Evolutionary conservation across 352 stramenopile species (phyloP), one percentile per base, ranked within the genome.

Genomic region (Globisporangium spinosum): DNA sequence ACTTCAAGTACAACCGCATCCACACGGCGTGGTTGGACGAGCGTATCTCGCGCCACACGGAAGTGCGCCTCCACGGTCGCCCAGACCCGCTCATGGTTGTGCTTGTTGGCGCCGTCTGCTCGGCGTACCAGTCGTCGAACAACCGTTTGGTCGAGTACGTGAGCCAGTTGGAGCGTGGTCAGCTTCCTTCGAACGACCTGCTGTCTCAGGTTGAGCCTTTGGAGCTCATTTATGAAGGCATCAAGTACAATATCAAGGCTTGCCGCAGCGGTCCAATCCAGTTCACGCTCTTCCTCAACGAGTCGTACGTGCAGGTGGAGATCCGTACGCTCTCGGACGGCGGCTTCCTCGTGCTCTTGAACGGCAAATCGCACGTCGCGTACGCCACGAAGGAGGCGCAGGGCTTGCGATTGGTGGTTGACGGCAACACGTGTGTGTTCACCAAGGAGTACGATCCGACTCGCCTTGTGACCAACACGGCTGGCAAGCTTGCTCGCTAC

Each of bases 391-490:
- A 97, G 65, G 90, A 96, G 58, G 86, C 88, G 1, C 89, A 92
- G 64, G 90, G 91, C 10, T 77, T 98, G 60, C 89, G 95, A 55
- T 82, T 99, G 64, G 90, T 92, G 45, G 90, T 98, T 43, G 98
- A 99, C 74, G 93, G 94, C 58, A 85, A 90, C 65, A 99, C 94
- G 64, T 97, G 98, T 65, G 85, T 98, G 40, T 99, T 99, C 83
- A 98, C 97, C 7, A 98, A 98, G 67, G 98, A 99, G 77, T 99
- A 99, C 78, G 98, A 99, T 77, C 98, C 98, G 25, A 98, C 98
- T 7, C 96, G 95, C 40, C 88, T 99, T 5, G 88, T 97, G 57
- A 98, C 97, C 32, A 98, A 99, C 80, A 98, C 98, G 59, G 97
- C 97, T 1, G 98, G 98, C 55, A 99, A 99, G 82, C 84, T 99